Conservation (phyloP, 2,329 filamentous ascomycete species). For the Sporothrix luriei region DNA sequence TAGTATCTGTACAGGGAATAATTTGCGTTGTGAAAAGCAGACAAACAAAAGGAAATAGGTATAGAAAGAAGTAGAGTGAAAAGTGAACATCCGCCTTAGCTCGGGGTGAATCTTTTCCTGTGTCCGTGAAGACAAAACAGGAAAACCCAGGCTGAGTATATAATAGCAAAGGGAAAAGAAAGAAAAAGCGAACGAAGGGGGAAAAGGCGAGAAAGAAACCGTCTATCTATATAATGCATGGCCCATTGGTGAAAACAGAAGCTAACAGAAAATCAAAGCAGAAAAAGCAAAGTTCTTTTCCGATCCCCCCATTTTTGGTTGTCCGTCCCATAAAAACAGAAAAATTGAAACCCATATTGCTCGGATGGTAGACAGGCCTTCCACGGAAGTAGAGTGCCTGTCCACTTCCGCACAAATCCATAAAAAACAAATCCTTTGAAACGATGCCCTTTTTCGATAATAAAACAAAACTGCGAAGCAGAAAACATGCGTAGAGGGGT, state of each 20-base stretch:
- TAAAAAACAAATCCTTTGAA: background rate
- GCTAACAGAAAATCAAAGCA: slow-evolving; percentile 1
- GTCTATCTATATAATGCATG: slow-evolving; percentile 33
- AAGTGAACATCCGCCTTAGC: background rate
- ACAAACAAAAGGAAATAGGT: slow-evolving; percentile 27
- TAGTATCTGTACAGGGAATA: slow-evolving; percentile 27
- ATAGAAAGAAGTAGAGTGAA: background rate
- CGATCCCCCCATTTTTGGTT: slow-evolving; percentile 32
- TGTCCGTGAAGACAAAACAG: slow-evolving; percentile 19
- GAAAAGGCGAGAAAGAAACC: slow-evolving; percentile 8
- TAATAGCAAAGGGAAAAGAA: background rate
- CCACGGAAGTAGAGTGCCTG: slow-evolving; percentile 5
- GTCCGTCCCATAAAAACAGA: slow-evolving; percentile 27
- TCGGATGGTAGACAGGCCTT: background rate
- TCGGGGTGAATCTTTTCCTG: background rate
- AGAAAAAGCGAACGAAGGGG: background rate
- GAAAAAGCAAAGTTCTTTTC: slow-evolving; percentile 32
- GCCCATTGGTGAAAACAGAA: slow-evolving; percentile 17
- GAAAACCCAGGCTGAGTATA: background rate
- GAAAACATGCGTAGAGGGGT: background rate
- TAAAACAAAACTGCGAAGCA: slow-evolving; percentile 10
- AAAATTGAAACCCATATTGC: slow-evolving; percentile 3
- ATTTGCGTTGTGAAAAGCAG: slow-evolving; percentile 15
- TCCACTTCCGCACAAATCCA: background rate
- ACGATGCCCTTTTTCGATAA: slow-evolving; percentile 25